Base-by-base conservation (phyloP, 176 grass and related monocot genomes). In the Metroxylon sagu region DNA sequence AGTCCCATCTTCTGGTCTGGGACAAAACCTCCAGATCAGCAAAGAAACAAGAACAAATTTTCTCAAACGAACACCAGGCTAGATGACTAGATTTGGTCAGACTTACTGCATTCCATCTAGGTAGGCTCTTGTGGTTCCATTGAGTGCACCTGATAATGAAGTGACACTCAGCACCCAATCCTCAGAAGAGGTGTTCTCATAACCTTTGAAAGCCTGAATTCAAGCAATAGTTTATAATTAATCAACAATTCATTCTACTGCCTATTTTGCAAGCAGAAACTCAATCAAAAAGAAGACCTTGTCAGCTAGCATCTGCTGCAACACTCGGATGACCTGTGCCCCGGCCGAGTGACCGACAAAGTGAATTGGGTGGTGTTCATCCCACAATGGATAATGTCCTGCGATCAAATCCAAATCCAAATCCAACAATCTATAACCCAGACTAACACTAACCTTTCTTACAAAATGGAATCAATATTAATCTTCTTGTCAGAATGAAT, bases 271-370 rank as follows among this genome's bases (percentile, higher is more conserved):
- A 23, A 23, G 0, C 1, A 1, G 21, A 23, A 23, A 23, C 21
- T 23, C 21, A 23, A 23, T 23, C 54, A 25, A 56, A 51, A 29
- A 21, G 35, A 10, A 14, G 29, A 90, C 87, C 59, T 85, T 76
- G 39, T 95, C 79, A 50, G 78, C 77, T 48, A 95, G 90, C 90
- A 95, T 95, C 75, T 95, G 90, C 58, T 95, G 90, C 54, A 95
- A 67, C n/a, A 95, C 69, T 67, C 90, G 71, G 25, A 76, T 64
- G 21, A 83, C 85, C 75, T 95, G 90, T 4, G 70, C 85, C 4
- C 90, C 90, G 6, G 85, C 85, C 3, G 90, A 95, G 66, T 95
- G 90, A 4, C 90, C 90, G 3, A 95, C 82, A 25, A 95, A 81
- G 67, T 95, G 90, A 27, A 73, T 69, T 1, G 90, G 79, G 60